phyloP scores from a whole-genome alignment of 202 grass and related monocot species.

The Brachypodium distachyon region DNA sequence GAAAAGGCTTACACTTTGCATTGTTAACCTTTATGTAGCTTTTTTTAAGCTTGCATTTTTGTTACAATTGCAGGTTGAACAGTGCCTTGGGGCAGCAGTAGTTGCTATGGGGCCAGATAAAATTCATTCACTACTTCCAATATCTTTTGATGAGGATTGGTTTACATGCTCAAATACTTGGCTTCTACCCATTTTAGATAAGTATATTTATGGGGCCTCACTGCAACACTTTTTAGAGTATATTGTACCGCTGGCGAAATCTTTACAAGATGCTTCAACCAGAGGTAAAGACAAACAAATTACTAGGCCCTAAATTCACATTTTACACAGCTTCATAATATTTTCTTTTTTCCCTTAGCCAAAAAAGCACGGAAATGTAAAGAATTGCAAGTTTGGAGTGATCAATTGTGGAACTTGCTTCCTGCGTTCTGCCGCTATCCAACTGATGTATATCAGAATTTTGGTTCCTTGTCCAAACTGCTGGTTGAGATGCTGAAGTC shows the following conservation, averaged over 20 bases:
- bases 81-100: conserved; percentile 83
- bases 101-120: conserved; percentile 79
- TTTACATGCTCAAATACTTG: conserved; percentile 74
- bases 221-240: conserved; percentile 62
- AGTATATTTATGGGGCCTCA: conserved; percentile 53
- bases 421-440: conserved; percentile 86
- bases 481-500: conserved; percentile 43
- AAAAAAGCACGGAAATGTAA: conserved; percentile 48
- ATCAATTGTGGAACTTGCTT: conserved; percentile 78
- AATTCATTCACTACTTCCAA: conserved; percentile 60
- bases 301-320: not conserved
- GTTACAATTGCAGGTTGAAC: conserved; percentile 50
- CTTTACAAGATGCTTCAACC: conserved; percentile 40
- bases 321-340: not conserved
- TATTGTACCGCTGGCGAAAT: conserved; percentile 63
- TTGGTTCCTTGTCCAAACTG: conserved; percentile 65
- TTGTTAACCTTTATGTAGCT: conserved; percentile 17
- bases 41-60: not conserved
- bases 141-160: conserved; percentile 51
- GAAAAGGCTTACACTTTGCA: not conserved
- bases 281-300: conserved; percentile 41
- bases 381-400: conserved; percentile 31
- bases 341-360: conserved; percentile 45
- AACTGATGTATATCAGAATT: conserved; percentile 46
- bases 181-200: conserved; percentile 87